These are phyloP conservation scores for Coemansia sp. DNA, from an alignment of 192 early-diverging fungal genomes.

Conservation along the genomic window DNA sequence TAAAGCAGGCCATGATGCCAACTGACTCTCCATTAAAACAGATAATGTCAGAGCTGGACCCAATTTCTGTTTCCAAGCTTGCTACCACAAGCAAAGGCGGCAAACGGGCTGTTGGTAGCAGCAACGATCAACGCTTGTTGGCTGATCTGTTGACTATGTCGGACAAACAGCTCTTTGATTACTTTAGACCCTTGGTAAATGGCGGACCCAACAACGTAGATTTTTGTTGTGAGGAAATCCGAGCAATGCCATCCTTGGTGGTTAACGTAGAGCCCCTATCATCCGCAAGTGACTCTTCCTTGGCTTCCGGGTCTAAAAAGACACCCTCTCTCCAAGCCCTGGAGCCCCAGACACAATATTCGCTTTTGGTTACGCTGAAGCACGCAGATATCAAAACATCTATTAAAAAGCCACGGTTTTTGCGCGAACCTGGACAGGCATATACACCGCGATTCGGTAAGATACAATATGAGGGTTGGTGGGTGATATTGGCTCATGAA, in stretches of 20 bases:
- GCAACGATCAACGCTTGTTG: no score
- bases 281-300: no score
- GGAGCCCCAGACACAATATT: conserved; percentile 40
- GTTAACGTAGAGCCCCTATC: conserved; percentile 13
- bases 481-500: conserved; percentile 73
- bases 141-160: conserved; percentile 36
- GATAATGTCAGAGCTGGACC: conserved; percentile 51
- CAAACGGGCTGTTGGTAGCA: no score
- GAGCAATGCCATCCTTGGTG: conserved; percentile 31
- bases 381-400: conserved; percentile 21
- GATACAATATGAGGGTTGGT: conserved; percentile 92
- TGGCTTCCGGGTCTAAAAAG: no score
- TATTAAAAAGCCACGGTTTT: conserved; percentile 8
- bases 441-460: conserved; percentile 86
- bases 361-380: conserved; percentile 40
- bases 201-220: neutral
- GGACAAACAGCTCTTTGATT: conserved; percentile 23
- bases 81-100: neutral
- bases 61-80: no score
- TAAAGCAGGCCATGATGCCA: conserved; percentile 89
- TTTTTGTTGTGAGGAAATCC: conserved; percentile 28
- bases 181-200: conserved; percentile 5
- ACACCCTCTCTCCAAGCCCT: conserved; percentile 23
- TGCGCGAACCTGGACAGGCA: conserved; percentile 55
- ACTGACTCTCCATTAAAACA: conserved; percentile 70